Conservation (phyloP, 148 eudicot species). For the Fagopyrum esculentum region DNA sequence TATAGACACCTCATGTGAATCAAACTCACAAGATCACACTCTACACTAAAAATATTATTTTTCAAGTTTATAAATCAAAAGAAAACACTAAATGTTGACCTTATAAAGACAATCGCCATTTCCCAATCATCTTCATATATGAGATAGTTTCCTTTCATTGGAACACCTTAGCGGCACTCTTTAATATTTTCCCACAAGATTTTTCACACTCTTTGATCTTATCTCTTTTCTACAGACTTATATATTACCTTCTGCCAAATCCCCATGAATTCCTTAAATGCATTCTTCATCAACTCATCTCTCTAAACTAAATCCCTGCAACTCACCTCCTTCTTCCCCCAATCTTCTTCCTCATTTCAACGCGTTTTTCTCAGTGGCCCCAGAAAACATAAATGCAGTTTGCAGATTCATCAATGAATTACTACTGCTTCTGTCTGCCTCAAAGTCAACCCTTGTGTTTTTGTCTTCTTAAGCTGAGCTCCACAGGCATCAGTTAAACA, state of each 20-base stretch:
- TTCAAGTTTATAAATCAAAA: background rate
- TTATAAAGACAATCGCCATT: background rate
- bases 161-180: background rate
- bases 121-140: background rate
- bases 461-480: background rate
- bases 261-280: slow-evolving; percentile 6
- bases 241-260: background rate
- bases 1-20: no score
- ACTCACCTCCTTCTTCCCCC: slow-evolving; percentile 1
- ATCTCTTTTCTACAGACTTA: background rate
- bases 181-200: background rate
- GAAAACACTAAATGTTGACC: background rate
- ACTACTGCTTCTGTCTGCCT: background rate
- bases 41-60: no score
- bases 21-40: no score
- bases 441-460: slow-evolving; percentile 2
- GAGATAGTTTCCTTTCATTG: background rate
- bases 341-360: background rate
- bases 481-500: background rate
- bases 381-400: background rate
- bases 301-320: background rate
- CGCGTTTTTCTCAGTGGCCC: slow-evolving; percentile 6
- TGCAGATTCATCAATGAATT: background rate
- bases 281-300: background rate
- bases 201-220: background rate